Percentiles rank a stretch among this genome's conserved stretches.
These are phyloP conservation scores for Globisporangium paddicum DNA, from an alignment of 352 stramenopile genomes.

Conservation along the genomic window DNA sequence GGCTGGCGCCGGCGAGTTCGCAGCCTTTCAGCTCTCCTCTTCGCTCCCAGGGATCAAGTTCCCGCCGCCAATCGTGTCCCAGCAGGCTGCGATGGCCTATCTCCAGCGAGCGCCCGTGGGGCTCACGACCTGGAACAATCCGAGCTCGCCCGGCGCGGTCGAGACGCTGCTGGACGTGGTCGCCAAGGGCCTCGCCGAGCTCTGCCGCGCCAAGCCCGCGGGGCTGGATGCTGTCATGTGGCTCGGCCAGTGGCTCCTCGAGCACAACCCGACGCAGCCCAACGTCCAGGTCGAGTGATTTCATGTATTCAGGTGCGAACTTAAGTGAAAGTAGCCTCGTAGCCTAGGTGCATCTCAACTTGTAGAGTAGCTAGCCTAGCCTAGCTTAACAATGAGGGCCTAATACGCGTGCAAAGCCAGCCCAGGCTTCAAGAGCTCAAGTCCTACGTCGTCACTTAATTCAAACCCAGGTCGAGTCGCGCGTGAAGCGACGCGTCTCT, in stretches of 20 bases:
- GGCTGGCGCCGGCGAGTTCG: slow-evolving; percentile 22
- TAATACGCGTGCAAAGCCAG: too few relatives aligned
- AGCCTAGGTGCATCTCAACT: too few relatives aligned
- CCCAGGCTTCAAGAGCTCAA: too few relatives aligned
- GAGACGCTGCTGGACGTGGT: slow-evolving; percentile 61
- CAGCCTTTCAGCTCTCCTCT: slow-evolving; percentile 60
- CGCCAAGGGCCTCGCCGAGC: slow-evolving; percentile 62
- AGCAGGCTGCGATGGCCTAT: slow-evolving; percentile 53
- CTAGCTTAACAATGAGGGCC: too few relatives aligned
- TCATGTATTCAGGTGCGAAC: too few relatives aligned
- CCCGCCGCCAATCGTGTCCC: slow-evolving; percentile 51
- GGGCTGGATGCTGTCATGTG: slow-evolving; percentile 74
- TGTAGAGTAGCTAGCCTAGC: too few relatives aligned
- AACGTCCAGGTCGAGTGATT: slow-evolving; percentile 39
- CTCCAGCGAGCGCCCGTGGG: slow-evolving; percentile 50
- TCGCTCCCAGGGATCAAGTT: slow-evolving; percentile 50
- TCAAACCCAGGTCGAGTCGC: background rate
- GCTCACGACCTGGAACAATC: slow-evolving; percentile 39
- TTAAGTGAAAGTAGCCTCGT: too few relatives aligned
- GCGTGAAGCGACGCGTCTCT: slow-evolving; percentile 29
- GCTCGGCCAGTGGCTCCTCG: slow-evolving; percentile 82
- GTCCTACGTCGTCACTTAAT: too few relatives aligned
- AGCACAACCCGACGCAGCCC: slow-evolving; percentile 85
- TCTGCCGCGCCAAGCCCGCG: slow-evolving; percentile 77
- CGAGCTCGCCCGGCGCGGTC: background rate